Percentiles rank a stretch among this genome's conserved stretches.
These are phyloP conservation scores for Hypoxylon subgilvum DNA, from an alignment of 495 filamentous ascomycete species.

Conservation along the genomic window DNA sequence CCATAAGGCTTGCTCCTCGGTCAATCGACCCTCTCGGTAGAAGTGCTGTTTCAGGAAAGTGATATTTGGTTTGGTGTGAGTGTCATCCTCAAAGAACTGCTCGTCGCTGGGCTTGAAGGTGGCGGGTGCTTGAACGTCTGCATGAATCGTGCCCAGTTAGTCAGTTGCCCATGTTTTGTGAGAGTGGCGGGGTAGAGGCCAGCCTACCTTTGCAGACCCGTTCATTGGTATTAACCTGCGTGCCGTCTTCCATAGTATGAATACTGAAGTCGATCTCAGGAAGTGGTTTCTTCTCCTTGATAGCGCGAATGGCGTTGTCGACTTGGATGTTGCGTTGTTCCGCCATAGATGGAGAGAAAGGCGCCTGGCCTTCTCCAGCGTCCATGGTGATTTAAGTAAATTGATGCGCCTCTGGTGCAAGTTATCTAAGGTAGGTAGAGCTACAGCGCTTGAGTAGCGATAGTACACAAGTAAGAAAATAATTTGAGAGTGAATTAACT, in stretches of 20 bases:
- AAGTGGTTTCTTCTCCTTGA: slow-evolving; percentile 88
- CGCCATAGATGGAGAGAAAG: slow-evolving; percentile 34
- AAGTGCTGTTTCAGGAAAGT: slow-evolving; percentile 97
- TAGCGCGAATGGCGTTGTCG: slow-evolving; percentile 76
- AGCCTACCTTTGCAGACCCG: slow-evolving; percentile 92
- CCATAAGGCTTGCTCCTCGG: slow-evolving; percentile 95
- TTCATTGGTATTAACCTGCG: slow-evolving; percentile 91
- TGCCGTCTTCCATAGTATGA: slow-evolving; percentile 96
- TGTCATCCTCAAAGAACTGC: slow-evolving; percentile 72
- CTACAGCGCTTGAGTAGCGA: slow-evolving; percentile 12
- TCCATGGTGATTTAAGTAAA: slow-evolving; percentile 44
- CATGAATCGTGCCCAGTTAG: slow-evolving; percentile 8
- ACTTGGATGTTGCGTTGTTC: slow-evolving; percentile 56
- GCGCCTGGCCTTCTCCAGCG: slow-evolving; percentile 43
- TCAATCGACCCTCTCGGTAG: slow-evolving; percentile 94
- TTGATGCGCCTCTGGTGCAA: slow-evolving; percentile 31
- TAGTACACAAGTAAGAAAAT: neutral
- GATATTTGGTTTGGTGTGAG: slow-evolving; percentile 87
- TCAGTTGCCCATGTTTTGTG: slow-evolving; percentile 23
- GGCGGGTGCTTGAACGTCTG: slow-evolving; percentile 96
- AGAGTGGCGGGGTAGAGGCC: slow-evolving; percentile 19
- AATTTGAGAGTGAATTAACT: slow-evolving; percentile 14
- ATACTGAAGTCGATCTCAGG: slow-evolving; percentile 98
- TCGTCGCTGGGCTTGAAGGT: slow-evolving; percentile 88
- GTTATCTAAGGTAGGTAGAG: neutral